Evolutionary conservation across 331 rosid genomes (phyloP).

Genomic region (Quercus lobata): DNA sequence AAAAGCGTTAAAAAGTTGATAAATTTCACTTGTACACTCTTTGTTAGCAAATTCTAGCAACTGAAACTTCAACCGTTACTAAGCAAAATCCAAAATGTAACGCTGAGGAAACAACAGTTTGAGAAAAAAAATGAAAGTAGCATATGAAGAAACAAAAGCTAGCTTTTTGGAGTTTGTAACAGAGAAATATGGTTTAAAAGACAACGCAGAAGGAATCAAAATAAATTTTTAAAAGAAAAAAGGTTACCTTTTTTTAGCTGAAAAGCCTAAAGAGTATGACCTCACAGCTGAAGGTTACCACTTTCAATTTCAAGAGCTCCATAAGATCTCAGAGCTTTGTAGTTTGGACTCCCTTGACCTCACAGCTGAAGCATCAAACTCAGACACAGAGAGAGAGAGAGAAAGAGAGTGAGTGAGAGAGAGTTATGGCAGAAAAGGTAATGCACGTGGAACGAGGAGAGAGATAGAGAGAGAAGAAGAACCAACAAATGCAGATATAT

Average conservation of each 20-base stretch:
- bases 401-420: neutral
- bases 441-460: neutral
- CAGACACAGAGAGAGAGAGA: no score
- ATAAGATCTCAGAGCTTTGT: neutral
- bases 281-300: neutral
- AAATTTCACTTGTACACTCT: no score
- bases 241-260: slow-evolving; percentile 7
- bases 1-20: neutral
- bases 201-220: no score
- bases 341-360: neutral
- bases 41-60: no score
- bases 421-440: neutral
- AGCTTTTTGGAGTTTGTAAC: neutral
- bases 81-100: neutral
- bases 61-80: no score
- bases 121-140: neutral
- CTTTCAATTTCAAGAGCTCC: slow-evolving; percentile 13
- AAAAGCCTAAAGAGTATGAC: neutral
- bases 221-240: no score
- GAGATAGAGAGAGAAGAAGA: neutral
- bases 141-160: neutral
- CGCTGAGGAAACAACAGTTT: neutral
- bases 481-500: neutral
- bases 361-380: neutral
- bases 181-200: no score